A percentile compares a stretch with the other conserved stretches of the same genome.
These are phyloP conservation scores for Thalassiosira livingstoniorum DNA, from an alignment of 352 stramenopile genomes.

Conservation along the genomic window DNA sequence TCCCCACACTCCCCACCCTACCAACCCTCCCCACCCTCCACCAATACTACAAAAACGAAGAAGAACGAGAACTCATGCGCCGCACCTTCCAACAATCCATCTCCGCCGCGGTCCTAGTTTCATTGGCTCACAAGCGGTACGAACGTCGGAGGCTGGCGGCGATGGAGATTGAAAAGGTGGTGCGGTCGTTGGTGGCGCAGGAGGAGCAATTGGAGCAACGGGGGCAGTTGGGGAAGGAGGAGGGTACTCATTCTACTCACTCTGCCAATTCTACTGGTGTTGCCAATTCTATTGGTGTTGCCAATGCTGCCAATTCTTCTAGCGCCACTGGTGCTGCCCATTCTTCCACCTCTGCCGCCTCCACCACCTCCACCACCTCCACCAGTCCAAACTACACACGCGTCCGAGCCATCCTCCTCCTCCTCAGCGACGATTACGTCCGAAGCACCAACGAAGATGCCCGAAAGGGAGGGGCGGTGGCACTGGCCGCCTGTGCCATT, in stretches of 20 bases:
- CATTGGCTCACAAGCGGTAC: conserved; percentile 84
- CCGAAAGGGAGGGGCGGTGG: conserved; percentile 83
- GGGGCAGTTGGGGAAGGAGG: too few relatives aligned
- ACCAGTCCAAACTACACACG: too few relatives aligned
- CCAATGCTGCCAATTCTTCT: too few relatives aligned
- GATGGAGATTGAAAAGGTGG: conserved; percentile 88
- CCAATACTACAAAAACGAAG: conserved; percentile 60
- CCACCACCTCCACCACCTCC: too few relatives aligned
- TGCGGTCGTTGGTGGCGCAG: conserved; percentile 70
- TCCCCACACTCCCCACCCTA: background rate
- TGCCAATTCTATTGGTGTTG: too few relatives aligned
- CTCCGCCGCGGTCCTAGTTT: conserved; percentile 78
- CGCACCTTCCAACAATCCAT: conserved; percentile 82
- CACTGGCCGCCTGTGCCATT: conserved; percentile 84
- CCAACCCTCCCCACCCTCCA: conserved; percentile 19
- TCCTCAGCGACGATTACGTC: conserved; percentile 85
- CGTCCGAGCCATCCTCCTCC: conserved; percentile 79
- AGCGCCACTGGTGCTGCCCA: too few relatives aligned
- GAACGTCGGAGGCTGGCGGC: conserved; percentile 81
- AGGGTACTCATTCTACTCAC: too few relatives aligned
- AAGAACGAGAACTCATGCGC: conserved; percentile 76
- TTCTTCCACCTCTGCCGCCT: too few relatives aligned
- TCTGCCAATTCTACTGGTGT: too few relatives aligned
- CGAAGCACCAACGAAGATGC: conserved; percentile 83
- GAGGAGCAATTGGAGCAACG: too few relatives aligned